phyloP scores from a whole-genome alignment of 2,329 filamentous ascomycete species.

The Bipolaris bicolor region DNA sequence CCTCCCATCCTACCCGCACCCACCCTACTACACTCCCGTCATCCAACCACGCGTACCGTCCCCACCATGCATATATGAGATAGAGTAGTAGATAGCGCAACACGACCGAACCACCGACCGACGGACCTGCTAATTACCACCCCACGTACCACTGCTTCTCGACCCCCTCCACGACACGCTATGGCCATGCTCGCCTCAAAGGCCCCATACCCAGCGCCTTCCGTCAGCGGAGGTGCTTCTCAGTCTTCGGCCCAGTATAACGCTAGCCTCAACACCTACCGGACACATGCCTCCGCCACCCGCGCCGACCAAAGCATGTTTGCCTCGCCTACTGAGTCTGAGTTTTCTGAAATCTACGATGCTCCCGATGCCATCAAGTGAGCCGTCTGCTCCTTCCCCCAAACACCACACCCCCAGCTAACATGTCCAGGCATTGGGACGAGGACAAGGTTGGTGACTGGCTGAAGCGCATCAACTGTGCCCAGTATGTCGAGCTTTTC shows the following conservation, averaged over 20 bases:
- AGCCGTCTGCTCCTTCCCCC: slow-evolving; percentile 4
- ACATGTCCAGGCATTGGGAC: slow-evolving; percentile 69
- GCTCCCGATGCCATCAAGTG: slow-evolving; percentile 66
- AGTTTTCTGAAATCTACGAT: slow-evolving; percentile 82
- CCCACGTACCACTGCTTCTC: slow-evolving; percentile 4
- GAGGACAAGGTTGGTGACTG: slow-evolving; percentile 92
- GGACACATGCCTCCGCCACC: slow-evolving; percentile 40
- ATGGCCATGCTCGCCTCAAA: slow-evolving; percentile 85
- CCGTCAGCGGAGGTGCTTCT: slow-evolving; percentile 50
- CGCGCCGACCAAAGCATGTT: slow-evolving; percentile 62
- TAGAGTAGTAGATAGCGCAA: slow-evolving; percentile 9
- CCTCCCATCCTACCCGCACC: slow-evolving; percentile 2
- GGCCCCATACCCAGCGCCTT: slow-evolving; percentile 66
- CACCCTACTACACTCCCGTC: neutral
- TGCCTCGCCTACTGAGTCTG: slow-evolving; percentile 86
- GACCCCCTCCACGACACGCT: slow-evolving; percentile 9
- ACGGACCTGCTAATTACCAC: slow-evolving; percentile 4
- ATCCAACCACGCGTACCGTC: slow-evolving; percentile 8
- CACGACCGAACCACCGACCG: slow-evolving; percentile 1
- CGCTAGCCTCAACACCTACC: slow-evolving; percentile 44
- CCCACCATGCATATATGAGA: slow-evolving; percentile 28
- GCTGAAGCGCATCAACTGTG: slow-evolving; percentile 87
- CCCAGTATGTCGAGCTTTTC: slow-evolving; percentile 91
- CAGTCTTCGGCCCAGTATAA: slow-evolving; percentile 46
- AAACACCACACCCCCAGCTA: slow-evolving; percentile 13